phyloP scores from a whole-genome alignment of 108 stramenopile species.

The Nitzschia sp. region DNA sequence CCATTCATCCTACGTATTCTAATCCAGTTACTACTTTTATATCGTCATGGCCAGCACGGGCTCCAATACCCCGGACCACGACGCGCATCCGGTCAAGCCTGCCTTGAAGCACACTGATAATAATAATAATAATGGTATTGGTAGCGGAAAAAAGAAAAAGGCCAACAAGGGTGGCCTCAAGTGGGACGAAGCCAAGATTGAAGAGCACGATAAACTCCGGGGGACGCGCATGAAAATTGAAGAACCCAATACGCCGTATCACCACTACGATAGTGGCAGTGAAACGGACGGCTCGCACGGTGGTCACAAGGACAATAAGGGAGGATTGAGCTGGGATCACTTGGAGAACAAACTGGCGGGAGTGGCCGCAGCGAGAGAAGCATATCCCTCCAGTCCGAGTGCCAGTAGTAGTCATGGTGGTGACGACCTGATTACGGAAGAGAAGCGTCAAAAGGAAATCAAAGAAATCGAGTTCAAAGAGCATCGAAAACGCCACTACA shows the following conservation, averaged over 20 bases:
- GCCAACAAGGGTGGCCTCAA: slow-evolving; percentile 50
- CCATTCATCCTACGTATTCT: no score
- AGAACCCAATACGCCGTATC: slow-evolving; percentile 87
- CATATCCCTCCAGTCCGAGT: slow-evolving; percentile 46
- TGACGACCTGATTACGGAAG: slow-evolving; percentile 28
- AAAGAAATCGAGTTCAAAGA: slow-evolving; percentile 61
- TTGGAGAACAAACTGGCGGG: slow-evolving; percentile 69
- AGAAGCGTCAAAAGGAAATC: slow-evolving; percentile 47
- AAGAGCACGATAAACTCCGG: slow-evolving; percentile 83
- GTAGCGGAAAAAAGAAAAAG: no score
- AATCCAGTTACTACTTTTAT: no score
- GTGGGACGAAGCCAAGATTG: slow-evolving; percentile 87
- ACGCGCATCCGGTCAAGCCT: slow-evolving; percentile 15
- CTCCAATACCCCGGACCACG: slow-evolving; percentile 3
- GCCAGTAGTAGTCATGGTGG: slow-evolving; percentile 32
- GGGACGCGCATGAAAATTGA: slow-evolving; percentile 91
- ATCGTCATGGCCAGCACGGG: slow-evolving; percentile 4
- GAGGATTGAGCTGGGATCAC: slow-evolving; percentile 57
- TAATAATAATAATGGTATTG: no score
- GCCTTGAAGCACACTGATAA: slow-evolving; percentile 8
- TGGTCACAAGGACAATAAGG: slow-evolving; percentile 35
- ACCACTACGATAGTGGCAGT: slow-evolving; percentile 71
- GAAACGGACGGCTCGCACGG: slow-evolving; percentile 52
- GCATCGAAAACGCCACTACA: slow-evolving; percentile 85
- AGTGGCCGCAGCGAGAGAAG: slow-evolving; percentile 60